Evolutionary conservation across 2,329 filamentous ascomycete species (phyloP).

Genomic region (Ceratocystiopsis minuta): DNA sequence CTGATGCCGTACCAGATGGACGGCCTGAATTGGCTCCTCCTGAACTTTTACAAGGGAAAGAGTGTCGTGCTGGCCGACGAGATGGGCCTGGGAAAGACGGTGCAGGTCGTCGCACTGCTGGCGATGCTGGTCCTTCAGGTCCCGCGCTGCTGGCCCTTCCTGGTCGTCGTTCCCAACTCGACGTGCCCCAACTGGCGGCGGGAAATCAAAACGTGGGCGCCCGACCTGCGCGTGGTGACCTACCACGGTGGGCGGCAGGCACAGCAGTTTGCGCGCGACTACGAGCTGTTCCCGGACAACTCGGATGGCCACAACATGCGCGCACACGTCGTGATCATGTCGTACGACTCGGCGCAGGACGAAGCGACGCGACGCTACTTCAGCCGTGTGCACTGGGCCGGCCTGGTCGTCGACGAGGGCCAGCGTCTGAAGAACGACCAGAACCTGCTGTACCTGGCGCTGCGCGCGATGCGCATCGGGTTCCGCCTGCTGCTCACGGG

Average conservation of each 20-base stretch:
- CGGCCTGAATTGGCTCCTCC: slow-evolving; percentile 87
- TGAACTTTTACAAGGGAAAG: slow-evolving; percentile 64
- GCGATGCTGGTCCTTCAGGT: slow-evolving; percentile 49
- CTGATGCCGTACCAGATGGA: slow-evolving; percentile 53
- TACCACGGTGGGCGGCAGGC: slow-evolving; percentile 68
- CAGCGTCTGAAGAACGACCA: slow-evolving; percentile 90
- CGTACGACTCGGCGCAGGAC: slow-evolving; percentile 76
- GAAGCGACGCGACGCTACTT: slow-evolving; percentile 49
- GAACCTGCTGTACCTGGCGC: slow-evolving; percentile 58
- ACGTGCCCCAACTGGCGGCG: slow-evolving; percentile 96
- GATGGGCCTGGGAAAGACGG: slow-evolving; percentile 95
- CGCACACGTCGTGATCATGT: slow-evolving; percentile 86
- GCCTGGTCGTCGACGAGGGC: slow-evolving; percentile 83
- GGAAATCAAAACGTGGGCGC: slow-evolving; percentile 88
- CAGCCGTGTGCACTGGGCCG: slow-evolving; percentile 60
- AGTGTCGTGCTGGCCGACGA: slow-evolving; percentile 92
- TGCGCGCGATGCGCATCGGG: slow-evolving; percentile 56
- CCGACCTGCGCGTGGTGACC: slow-evolving; percentile 69
- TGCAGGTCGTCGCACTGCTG: slow-evolving; percentile 75
- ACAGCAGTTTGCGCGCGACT: slow-evolving; percentile 58
- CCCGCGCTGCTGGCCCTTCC: slow-evolving; percentile 73
- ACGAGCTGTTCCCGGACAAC: slow-evolving; percentile 65
- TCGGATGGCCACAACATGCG: slow-evolving; percentile 49
- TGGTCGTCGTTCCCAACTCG: slow-evolving; percentile 84
- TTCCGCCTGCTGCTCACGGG: slow-evolving; percentile 79